A percentile compares a stretch with the other conserved stretches of the same genome.
These are phyloP conservation scores for Sergeia podlipaevii DNA, from an alignment of 208 protist species.

Conservation along the genomic window DNA sequence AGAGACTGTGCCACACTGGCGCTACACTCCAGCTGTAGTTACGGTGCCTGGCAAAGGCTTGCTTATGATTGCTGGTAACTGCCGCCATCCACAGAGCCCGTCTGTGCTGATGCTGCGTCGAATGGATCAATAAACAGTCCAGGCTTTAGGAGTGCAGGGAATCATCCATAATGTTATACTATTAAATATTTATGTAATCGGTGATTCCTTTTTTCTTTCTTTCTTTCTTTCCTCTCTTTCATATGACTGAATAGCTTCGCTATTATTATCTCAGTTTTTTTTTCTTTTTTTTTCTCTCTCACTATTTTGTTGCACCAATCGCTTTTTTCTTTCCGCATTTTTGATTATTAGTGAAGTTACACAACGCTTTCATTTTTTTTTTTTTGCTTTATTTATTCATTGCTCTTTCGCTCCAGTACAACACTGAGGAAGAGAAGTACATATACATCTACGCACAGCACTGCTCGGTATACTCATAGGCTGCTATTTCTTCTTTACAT, in stretches of 20 bases:
- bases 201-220: background rate
- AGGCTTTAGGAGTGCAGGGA: background rate
- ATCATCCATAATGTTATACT: background rate
- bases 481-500: too few relatives aligned
- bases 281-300: background rate
- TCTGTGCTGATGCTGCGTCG: conserved; percentile 24
- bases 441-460: too few relatives aligned
- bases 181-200: background rate
- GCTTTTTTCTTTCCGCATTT: conserved; percentile 4
- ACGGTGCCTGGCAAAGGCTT: conserved; percentile 26
- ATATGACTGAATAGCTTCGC: background rate
- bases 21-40: conserved; percentile 49
- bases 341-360: too few relatives aligned
- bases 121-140: background rate
- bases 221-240: conserved; percentile 5
- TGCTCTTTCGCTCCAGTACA: too few relatives aligned
- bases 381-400: conserved; percentile 2
- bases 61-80: conserved; percentile 61
- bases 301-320: background rate
- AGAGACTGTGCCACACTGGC: conserved; percentile 45
- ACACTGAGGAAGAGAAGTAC: too few relatives aligned
- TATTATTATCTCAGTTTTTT: conserved; percentile 1
- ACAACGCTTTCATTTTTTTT: conserved; percentile 4
- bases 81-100: conserved; percentile 51
- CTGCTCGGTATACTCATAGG: too few relatives aligned